These are phyloP conservation scores for Endocalyx cinctus DNA, from an alignment of 2,329 filamentous ascomycete species.

Conservation along the genomic window DNA sequence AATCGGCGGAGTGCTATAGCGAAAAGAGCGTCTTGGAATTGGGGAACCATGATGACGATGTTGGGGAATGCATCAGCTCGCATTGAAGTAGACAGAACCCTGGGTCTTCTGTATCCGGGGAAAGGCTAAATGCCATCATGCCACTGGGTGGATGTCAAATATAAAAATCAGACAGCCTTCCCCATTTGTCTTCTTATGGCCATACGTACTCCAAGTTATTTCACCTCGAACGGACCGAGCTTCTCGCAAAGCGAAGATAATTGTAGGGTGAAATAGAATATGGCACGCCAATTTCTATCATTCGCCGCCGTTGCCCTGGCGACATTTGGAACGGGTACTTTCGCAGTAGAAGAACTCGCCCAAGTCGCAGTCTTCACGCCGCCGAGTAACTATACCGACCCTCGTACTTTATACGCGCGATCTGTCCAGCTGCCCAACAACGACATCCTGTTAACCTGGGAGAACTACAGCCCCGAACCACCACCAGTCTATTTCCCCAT, in stretches of 20 bases:
- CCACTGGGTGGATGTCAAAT: not conserved
- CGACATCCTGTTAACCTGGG: conserved; percentile 49
- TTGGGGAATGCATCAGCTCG: not conserved
- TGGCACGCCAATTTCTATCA: conserved; percentile 1
- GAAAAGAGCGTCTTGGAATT: not conserved
- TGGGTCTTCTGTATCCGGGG: not conserved
- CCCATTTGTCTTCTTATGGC: not conserved
- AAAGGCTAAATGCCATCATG: not conserved
- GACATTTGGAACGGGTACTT: conserved; percentile 1
- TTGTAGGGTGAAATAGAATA: too few relatives aligned
- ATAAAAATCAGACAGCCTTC: not conserved
- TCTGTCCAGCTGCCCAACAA: conserved; percentile 39
- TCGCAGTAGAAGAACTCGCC: conserved; percentile 9
- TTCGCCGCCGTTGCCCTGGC: conserved; percentile 8
- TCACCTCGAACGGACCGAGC: not conserved
- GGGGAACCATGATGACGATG: not conserved
- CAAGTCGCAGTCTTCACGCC: conserved; percentile 33
- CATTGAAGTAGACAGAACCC: not conserved
- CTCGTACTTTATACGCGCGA: conserved; percentile 40
- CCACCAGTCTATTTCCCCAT: conserved; percentile 52
- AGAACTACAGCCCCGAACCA: conserved; percentile 53
- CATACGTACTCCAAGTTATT: not conserved
- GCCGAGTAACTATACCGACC: conserved; percentile 38
- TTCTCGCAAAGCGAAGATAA: too few relatives aligned
- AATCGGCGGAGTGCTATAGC: not conserved